Evolutionary conservation across 2,329 filamentous ascomycete species (phyloP).

Genomic region (Penicillium vulpinum): DNA sequence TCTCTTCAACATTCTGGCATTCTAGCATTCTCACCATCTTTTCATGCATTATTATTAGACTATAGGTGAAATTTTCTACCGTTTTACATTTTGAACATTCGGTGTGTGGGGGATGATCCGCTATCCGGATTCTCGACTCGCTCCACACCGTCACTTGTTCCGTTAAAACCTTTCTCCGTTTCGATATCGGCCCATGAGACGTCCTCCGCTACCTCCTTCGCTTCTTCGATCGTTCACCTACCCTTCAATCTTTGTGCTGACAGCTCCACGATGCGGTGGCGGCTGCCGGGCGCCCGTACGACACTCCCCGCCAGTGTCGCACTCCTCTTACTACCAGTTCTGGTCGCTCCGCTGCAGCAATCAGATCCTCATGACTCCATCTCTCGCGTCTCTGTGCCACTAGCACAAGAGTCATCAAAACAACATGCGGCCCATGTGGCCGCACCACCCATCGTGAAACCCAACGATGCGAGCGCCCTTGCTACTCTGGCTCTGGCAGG

Average conservation of each 20-base stretch:
- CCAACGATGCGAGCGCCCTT: slow-evolving; percentile 84
- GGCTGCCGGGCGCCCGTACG: slow-evolving; percentile 60
- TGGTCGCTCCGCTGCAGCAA: slow-evolving; percentile 66
- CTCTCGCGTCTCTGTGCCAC: slow-evolving; percentile 30
- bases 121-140: slow-evolving; percentile 23
- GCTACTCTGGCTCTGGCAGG: slow-evolving; percentile 94
- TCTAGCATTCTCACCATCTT: slow-evolving; percentile 1
- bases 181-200: slow-evolving; percentile 10
- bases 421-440: slow-evolving; percentile 19
- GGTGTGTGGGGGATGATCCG: slow-evolving; percentile 26
- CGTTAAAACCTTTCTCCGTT: not conserved
- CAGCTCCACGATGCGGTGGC: slow-evolving; percentile 60
- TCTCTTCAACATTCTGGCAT: slow-evolving; percentile 2
- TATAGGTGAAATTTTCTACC: not conserved
- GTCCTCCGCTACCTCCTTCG: not conserved
- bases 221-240: not conserved
- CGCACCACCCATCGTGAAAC: slow-evolving; percentile 36
- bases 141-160: slow-evolving; percentile 17
- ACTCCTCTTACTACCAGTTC: slow-evolving; percentile 59
- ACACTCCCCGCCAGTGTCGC: slow-evolving; percentile 58
- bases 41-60: not conserved
- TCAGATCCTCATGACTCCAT: slow-evolving; percentile 33
- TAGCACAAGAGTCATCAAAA: slow-evolving; percentile 18
- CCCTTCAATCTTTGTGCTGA: slow-evolving; percentile 32
- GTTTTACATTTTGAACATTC: not conserved